Evolutionary conservation across 192 early-diverging fungal species (phyloP).

Genomic region (Oehlia diaphana): DNA sequence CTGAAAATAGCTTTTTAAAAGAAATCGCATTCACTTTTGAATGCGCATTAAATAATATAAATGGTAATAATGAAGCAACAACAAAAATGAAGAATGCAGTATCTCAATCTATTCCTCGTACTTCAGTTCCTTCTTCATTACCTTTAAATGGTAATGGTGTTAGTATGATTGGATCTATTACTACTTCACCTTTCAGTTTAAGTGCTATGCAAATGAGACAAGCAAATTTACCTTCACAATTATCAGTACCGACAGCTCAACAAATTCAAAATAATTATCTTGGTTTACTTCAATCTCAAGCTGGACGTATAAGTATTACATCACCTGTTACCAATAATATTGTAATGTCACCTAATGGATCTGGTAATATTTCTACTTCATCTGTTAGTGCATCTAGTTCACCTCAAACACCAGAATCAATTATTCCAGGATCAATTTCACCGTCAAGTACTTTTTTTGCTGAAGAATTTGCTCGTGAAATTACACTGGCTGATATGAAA

Average conservation of each 20-base stretch:
- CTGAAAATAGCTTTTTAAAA: constrained; percentile 49
- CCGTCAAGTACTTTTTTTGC: background rate
- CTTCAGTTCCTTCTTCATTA: background rate
- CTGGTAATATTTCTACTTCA: background rate
- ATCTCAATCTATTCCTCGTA: background rate
- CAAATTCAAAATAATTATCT: background rate
- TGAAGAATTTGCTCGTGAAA: constrained; percentile 1
- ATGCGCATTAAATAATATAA: constrained; percentile 32
- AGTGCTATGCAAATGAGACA: background rate
- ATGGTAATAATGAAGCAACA: background rate
- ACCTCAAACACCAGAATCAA: background rate
- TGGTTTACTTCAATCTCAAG: background rate
- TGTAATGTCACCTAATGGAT: background rate
- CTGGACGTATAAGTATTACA: background rate
- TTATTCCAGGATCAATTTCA: background rate
- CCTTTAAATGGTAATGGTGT: background rate
- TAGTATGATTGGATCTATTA: background rate
- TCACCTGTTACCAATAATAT: background rate
- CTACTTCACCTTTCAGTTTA: background rate
- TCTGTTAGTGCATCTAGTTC: background rate
- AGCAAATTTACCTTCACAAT: background rate
- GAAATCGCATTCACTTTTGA: constrained; percentile 49
- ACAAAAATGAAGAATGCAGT: constrained; percentile 20
- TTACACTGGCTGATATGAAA: background rate
- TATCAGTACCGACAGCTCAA: background rate